Evolutionary conservation across 208 protist species (phyloP).

Genomic region (Leishmania lainsoni): DNA sequence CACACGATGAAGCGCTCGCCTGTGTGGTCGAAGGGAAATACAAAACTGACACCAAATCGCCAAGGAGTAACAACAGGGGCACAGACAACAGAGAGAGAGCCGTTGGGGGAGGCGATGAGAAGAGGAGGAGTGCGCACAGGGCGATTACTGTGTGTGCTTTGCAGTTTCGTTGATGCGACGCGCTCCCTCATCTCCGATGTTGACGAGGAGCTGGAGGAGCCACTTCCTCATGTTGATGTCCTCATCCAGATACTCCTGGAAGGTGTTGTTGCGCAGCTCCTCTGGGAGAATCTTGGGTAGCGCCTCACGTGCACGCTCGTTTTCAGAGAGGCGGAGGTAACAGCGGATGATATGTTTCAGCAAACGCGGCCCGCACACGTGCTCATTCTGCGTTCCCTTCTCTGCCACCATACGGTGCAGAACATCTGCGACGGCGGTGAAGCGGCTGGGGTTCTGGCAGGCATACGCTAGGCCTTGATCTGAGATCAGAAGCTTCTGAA

Average conservation of each 20-base stretch:
- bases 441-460: slow-evolving; percentile 96
- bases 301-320: slow-evolving; percentile 82
- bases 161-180: slow-evolving; percentile 47
- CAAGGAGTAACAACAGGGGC: background rate
- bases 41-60: background rate
- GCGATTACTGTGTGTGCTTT: slow-evolving; percentile 4
- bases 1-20: background rate
- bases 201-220: slow-evolving; percentile 81
- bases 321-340: slow-evolving; percentile 97
- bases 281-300: slow-evolving; percentile 78
- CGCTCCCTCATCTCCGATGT: slow-evolving; percentile 81
- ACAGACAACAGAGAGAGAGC: background rate
- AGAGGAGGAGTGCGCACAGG: background rate
- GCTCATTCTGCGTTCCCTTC: slow-evolving; percentile 52
- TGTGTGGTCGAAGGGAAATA: slow-evolving; percentile 1
- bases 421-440: slow-evolving; percentile 95
- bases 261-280: slow-evolving; percentile 88
- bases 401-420: slow-evolving; percentile 95
- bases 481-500: slow-evolving; percentile 99
- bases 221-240: slow-evolving; percentile 78
- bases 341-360: slow-evolving; percentile 99
- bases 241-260: slow-evolving; percentile 64
- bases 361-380: slow-evolving; percentile 90
- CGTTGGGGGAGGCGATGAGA: background rate
- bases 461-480: slow-evolving; percentile 98